These are phyloP conservation scores for Nicotiana knightiana DNA, from an alignment of 257 asterid species.

Conservation along the genomic window DNA sequence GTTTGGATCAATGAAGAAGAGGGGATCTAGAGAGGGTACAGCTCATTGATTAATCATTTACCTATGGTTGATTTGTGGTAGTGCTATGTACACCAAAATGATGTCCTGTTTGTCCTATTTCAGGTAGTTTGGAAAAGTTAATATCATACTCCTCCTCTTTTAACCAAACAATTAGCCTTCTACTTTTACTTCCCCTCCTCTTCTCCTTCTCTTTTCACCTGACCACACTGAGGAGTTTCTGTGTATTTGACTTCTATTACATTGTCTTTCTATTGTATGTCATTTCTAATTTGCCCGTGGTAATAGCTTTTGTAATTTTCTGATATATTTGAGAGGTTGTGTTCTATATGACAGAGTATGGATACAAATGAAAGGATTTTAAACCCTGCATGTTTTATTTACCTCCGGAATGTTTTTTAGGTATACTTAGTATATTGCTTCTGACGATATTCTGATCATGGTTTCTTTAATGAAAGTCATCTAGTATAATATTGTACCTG, in stretches of 20 bases:
- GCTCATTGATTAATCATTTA: no score
- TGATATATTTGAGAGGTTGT: background rate
- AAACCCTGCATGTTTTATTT: background rate
- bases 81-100: conserved; percentile 6
- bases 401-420: background rate
- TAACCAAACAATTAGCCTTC: background rate
- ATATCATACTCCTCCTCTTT: background rate
- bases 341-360: background rate
- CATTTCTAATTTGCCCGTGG: background rate
- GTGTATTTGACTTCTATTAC: background rate
- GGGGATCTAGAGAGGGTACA: background rate
- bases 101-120: background rate
- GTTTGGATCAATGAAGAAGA: background rate
- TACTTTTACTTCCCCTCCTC: background rate
- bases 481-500: background rate
- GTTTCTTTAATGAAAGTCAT: background rate
- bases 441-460: background rate
- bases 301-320: background rate
- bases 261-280: background rate
- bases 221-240: background rate
- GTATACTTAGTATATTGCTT: background rate
- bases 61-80: no score
- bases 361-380: background rate
- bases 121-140: background rate
- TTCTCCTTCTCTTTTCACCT: background rate